Evolutionary conservation across 192 early-diverging fungal genomes (phyloP).

Genomic region (Dissophora ornata): DNA sequence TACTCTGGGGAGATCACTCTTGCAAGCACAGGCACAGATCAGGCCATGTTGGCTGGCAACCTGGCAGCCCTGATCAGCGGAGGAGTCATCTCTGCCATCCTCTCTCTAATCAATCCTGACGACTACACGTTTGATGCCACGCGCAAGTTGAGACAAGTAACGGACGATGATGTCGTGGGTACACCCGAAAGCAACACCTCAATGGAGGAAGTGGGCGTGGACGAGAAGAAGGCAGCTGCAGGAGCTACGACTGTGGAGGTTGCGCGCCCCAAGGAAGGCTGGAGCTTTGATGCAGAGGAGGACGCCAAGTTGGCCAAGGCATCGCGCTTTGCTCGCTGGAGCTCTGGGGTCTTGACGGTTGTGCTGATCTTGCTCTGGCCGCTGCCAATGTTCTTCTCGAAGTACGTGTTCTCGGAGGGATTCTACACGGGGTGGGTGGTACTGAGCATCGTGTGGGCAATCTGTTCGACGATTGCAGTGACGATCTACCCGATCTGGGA

Average conservation of each 20-base stretch:
- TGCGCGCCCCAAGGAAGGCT: conserved; percentile 6
- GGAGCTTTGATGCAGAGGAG: conserved; percentile 33
- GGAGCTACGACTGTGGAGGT: conserved; percentile 13
- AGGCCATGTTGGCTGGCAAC: conserved; percentile 84
- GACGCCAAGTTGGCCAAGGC: conserved; percentile 60
- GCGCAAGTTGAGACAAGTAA: conserved; percentile 56
- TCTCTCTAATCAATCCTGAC: conserved; percentile 63
- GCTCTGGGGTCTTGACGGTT: conserved; percentile 66
- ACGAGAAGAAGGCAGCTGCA: conserved; percentile 10
- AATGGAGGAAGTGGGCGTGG: conserved; percentile 19
- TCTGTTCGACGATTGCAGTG: conserved; percentile 63
- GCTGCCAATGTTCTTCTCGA: conserved; percentile 71
- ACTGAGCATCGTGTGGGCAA: conserved; percentile 71
- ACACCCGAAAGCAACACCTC: conserved; percentile 29
- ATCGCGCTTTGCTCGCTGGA: conserved; percentile 65
- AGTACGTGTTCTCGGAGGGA: conserved; percentile 69
- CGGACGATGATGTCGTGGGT: conserved; percentile 38
- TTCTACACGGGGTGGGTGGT: conserved; percentile 82
- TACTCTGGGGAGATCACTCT: conserved; percentile 68
- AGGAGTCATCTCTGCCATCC: conserved; percentile 28
- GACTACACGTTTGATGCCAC: conserved; percentile 71
- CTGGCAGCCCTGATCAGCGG: conserved; percentile 57
- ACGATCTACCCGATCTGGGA: conserved; percentile 68
- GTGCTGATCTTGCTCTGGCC: conserved; percentile 75
- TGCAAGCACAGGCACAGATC: conserved; percentile 67